A percentile compares a stretch with the other conserved stretches of the same genome.
phyloP scores from a whole-genome alignment of 2,329 filamentous ascomycete genomes.

The Calonectria naviculata region DNA sequence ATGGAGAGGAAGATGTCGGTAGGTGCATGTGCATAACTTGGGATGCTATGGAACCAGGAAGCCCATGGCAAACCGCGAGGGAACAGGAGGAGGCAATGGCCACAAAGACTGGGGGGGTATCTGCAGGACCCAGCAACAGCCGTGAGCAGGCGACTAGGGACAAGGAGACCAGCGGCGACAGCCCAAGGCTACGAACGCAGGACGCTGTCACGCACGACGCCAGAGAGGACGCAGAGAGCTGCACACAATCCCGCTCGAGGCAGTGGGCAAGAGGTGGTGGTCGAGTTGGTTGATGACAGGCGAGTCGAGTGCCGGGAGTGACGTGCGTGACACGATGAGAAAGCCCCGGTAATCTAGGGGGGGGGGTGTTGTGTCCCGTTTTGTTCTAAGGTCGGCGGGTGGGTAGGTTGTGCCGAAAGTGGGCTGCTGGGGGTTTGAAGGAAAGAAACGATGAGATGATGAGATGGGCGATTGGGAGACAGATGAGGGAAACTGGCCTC shows the following conservation, averaged over 20 bases:
- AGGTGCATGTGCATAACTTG: constrained; percentile 38
- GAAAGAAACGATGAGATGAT: not conserved
- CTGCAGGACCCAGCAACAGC: not conserved
- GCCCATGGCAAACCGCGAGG: constrained; percentile 10
- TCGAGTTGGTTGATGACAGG: constrained; percentile 10
- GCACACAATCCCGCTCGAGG: not conserved
- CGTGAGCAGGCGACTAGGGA: not conserved
- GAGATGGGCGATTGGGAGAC: constrained; percentile 9
- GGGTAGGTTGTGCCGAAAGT: constrained; percentile 18
- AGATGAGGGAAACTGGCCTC: not conserved
- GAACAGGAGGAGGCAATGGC: constrained; percentile 8
- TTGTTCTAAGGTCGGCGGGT: constrained; percentile 14
- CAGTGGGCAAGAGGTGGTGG: not conserved
- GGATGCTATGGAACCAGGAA: constrained; percentile 16
- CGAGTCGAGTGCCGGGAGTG: constrained; percentile 25
- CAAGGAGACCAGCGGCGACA: not conserved
- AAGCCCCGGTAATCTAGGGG: constrained; percentile 2
- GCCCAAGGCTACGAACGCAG: not conserved
- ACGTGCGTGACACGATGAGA: constrained; percentile 25
- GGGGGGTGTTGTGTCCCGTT: constrained; percentile 20
- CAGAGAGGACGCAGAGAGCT: not conserved
- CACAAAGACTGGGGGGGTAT: constrained; percentile 1
- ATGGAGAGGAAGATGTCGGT: constrained; percentile 30
- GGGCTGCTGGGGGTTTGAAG: constrained; percentile 12
- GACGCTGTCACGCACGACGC: constrained; percentile 15